Evolutionary conservation across 2,329 filamentous ascomycete genomes (phyloP), one percentile per base, ranked within the genome.

Genomic region (Fusarium buxicola): DNA sequence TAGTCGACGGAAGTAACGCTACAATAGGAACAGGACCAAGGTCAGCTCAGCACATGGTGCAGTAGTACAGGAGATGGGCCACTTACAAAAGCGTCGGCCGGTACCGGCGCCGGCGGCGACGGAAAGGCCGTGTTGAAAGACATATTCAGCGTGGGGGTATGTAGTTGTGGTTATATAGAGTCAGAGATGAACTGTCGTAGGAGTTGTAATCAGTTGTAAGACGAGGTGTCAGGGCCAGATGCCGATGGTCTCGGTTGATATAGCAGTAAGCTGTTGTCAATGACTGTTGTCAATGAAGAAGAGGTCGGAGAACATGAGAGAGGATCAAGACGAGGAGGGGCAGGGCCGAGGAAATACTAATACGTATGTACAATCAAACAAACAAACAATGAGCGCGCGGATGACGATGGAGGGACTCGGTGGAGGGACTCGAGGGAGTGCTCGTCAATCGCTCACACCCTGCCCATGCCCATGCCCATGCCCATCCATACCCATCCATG

Each of bases 1-100:
- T 1, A 84, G 78, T 36, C 67, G 69, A 15, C 74, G 58, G 60
- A 84, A 84, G 44, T 73, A 65, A 40, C 72, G 75, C 82, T 84
- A 60, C 18, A 36, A 13, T n/a, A n/a, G n/a, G 40, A 31, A 16
- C 21, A 45, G 16, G 28, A 12, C 9, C 27, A 38, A 53, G 39
- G 51, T 65, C 35, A 66, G 66, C 34, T 57, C 18, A 24, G 27
- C 36, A n/a, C 30, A 39, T 52, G 43, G 21, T 44, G 15, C 6
- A 24, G 16, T 12, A 18, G 16, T 18, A 41, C 38, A 39, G 18
- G n/a, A 13, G 21, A 9, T 30, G 25, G 18, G 24, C 38, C 43
- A 56, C 61, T 66, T 66, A 65, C 62, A 66, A 66, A 66, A 18
- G 58, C 36, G 28, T 38, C 32, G 39, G 52, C 18, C 30, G 21